A percentile compares a stretch with the other conserved stretches of the same genome.
Conservation (phyloP, 176 grass and related monocot genomes). For the Typha latifolia region DNA sequence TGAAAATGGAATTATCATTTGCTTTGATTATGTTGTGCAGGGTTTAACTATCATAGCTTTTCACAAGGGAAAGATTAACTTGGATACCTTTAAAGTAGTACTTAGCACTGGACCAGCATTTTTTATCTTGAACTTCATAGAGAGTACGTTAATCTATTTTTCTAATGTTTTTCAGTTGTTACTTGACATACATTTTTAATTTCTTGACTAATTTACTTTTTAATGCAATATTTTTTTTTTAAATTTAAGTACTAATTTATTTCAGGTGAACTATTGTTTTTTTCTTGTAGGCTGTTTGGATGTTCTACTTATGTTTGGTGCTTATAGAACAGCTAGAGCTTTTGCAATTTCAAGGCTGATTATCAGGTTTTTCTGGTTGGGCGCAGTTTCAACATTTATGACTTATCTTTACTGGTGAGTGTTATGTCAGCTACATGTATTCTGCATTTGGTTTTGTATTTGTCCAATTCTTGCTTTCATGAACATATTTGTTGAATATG, state of each 20-base stretch:
- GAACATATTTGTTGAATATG: slow-evolving; percentile 28
- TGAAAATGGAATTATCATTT: slow-evolving; percentile 11
- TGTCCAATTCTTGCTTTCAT: slow-evolving; percentile 10
- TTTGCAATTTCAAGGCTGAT: slow-evolving; percentile 91
- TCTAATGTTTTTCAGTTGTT: slow-evolving; percentile 13
- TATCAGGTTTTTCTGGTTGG: slow-evolving; percentile 72
- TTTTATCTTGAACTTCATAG: slow-evolving; percentile 77
- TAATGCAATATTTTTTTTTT: not conserved
- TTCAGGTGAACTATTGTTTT: slow-evolving; percentile 14
- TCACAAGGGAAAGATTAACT: slow-evolving; percentile 54
- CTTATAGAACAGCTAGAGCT: slow-evolving; percentile 75
- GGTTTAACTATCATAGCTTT: slow-evolving; percentile 75
- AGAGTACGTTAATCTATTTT: slow-evolving; percentile 51
- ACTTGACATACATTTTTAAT: not conserved
- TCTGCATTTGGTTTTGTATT: slow-evolving; percentile 13
- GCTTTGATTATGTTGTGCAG: slow-evolving; percentile 34
- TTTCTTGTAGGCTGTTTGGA: slow-evolving; percentile 75
- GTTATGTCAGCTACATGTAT: slow-evolving; percentile 12
- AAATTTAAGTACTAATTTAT: not conserved
- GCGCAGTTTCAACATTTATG: slow-evolving; percentile 54
- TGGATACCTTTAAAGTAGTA: slow-evolving; percentile 76
- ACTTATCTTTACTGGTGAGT: slow-evolving; percentile 92
- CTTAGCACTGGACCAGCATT: slow-evolving; percentile 83
- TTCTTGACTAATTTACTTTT: not conserved
- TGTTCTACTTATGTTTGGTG: slow-evolving; percentile 85